Conservation (phyloP, 805 yeast genomes). For the Suhomyces kilbournensis region DNA sequence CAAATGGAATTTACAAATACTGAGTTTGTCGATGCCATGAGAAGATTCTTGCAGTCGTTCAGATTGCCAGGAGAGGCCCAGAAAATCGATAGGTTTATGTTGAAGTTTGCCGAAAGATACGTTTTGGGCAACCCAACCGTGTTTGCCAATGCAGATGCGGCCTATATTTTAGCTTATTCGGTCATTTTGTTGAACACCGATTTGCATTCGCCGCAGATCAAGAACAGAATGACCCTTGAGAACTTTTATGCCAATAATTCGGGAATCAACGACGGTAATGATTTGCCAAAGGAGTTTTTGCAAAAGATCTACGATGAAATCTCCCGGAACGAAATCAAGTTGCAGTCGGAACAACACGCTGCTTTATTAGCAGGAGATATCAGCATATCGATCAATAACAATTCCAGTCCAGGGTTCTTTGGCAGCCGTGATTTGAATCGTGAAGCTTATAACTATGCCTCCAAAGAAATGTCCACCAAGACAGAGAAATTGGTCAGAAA, state of each 20-base stretch:
- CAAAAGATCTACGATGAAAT: conserved; percentile 74
- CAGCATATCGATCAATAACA: conserved; percentile 20
- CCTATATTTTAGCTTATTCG: conserved; percentile 88
- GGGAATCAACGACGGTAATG: conserved; percentile 90
- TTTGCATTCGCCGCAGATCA: conserved; percentile 83
- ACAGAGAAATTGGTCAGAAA: conserved; percentile 80
- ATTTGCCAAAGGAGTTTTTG: conserved; percentile 72
- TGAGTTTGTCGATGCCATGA: conserved; percentile 80
- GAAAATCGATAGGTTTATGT: conserved; percentile 93
- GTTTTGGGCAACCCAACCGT: conserved; percentile 83
- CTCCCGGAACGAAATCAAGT: conserved; percentile 77
- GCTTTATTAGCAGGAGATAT: conserved; percentile 72
- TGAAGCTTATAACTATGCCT: conserved; percentile 90
- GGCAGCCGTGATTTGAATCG: conserved; percentile 65
- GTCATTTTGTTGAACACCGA: conserved; percentile 93
- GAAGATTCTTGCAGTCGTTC: conserved; percentile 80
- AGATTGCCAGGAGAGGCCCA: conserved; percentile 98
- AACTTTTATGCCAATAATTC: conserved; percentile 83
- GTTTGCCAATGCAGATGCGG: conserved; percentile 90
- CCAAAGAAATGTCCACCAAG: conserved; percentile 84
- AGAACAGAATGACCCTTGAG: conserved; percentile 81
- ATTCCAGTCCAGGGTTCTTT: conserved; percentile 53
- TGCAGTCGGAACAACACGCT: conserved; percentile 91
- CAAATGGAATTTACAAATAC: conserved; percentile 68
- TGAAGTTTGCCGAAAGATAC: conserved; percentile 92